Conservation (phyloP, 176 grass and related monocot genomes). For the Avena sativa region DNA sequence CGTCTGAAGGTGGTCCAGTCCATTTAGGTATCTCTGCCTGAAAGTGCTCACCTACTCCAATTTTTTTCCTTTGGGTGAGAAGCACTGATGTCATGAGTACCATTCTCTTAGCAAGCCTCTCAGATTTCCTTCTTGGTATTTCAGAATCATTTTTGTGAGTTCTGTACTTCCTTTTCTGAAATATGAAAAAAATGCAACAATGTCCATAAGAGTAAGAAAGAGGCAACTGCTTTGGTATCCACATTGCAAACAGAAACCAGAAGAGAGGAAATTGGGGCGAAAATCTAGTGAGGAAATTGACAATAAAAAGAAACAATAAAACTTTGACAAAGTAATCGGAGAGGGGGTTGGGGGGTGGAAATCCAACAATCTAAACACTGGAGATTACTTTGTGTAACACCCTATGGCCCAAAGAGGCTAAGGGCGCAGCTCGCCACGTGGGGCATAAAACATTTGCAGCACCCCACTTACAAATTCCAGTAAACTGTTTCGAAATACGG, state of each 20-base stretch:
- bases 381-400: conserved; percentile 9
- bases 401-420: not conserved
- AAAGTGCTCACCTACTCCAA: conserved; percentile 75
- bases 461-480: conserved; percentile 17
- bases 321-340: not conserved
- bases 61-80: conserved; percentile 68
- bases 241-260: conserved; percentile 9
- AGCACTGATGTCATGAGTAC: conserved; percentile 65
- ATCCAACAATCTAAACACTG: conserved; percentile 8
- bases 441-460: not conserved
- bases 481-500: not conserved
- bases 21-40: conserved; percentile 82
- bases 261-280: conserved; percentile 2
- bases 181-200: conserved; percentile 35
- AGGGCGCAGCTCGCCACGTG: not conserved
- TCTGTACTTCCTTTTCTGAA: conserved; percentile 77
- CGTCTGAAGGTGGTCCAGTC: conserved; percentile 57
- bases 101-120: conserved; percentile 80
- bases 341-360: not conserved
- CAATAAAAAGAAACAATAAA: conserved; percentile 32
- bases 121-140: conserved; percentile 74
- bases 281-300: conserved; percentile 27
- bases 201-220: conserved; percentile 43
- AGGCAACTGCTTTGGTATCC: not conserved
- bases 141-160: conserved; percentile 36